phyloP scores from a whole-genome alignment of 768 basidiomycete genomes.

The Suillus hirtellus region DNA sequence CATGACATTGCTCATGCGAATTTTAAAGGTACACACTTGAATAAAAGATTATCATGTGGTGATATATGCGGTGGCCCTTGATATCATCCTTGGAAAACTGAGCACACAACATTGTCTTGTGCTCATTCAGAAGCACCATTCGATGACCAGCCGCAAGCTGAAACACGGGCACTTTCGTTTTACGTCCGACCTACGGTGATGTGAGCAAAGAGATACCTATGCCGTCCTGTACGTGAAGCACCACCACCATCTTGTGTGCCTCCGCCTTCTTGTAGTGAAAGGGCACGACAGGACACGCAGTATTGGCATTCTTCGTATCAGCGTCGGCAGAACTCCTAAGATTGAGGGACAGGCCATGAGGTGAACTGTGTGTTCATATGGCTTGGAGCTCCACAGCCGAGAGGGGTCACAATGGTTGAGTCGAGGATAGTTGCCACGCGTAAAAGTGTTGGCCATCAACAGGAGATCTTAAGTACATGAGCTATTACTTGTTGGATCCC shows the following conservation, averaged over 20 bases:
- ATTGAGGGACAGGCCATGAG: not conserved
- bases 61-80: not conserved
- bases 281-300: not conserved
- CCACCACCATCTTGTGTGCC: not conserved
- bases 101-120: not conserved
- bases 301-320: not conserved
- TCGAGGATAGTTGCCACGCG: not conserved
- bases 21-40: conserved; percentile 43
- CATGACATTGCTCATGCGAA: conserved; percentile 60
- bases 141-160: not conserved
- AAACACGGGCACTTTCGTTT: not conserved
- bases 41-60: conserved; percentile 11
- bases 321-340: not conserved
- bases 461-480: not conserved
- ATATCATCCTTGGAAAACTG: not conserved
- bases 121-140: not conserved
- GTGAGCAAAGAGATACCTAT: not conserved
- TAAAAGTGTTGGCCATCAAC: not conserved
- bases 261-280: not conserved
- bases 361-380: not conserved
- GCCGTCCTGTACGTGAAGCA: not conserved
- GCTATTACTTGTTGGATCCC: not conserved
- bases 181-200: not conserved
- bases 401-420: no score
- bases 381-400: not conserved